These are phyloP conservation scores for Heritiera littoralis DNA, from an alignment of 345 rosid genomes.

Conservation along the genomic window DNA sequence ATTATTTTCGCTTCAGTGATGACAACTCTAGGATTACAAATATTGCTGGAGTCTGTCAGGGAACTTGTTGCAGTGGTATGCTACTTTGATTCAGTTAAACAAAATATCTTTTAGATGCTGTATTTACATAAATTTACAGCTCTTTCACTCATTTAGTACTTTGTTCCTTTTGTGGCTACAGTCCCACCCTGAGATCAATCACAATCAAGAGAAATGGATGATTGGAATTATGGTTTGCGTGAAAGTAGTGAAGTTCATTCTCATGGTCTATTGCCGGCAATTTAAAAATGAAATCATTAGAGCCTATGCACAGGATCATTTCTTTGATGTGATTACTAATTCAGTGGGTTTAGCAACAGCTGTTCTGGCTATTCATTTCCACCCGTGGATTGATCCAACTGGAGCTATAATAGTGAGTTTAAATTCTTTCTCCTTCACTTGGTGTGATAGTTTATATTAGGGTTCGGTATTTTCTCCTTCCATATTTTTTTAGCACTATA, in stretches of 20 bases:
- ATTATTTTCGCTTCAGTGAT: slow-evolving; percentile 65
- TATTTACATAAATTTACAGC: not conserved
- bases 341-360: slow-evolving; percentile 58
- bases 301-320: slow-evolving; percentile 58
- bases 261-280: slow-evolving; percentile 53
- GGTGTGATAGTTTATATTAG: not conserved
- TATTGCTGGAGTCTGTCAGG: slow-evolving; percentile 50
- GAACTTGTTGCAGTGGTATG: slow-evolving; percentile 45
- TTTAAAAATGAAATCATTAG: slow-evolving; percentile 51
- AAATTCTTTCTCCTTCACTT: slow-evolving; percentile 10
- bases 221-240: slow-evolving; percentile 52
- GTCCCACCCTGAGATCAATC: slow-evolving; percentile 38
- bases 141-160: not conserved
- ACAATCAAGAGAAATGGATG: slow-evolving; percentile 48
- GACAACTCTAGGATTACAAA: slow-evolving; percentile 66
- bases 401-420: slow-evolving; percentile 55
- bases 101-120: not conserved
- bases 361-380: slow-evolving; percentile 44
- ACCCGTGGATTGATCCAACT: slow-evolving; percentile 64
- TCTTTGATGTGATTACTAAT: slow-evolving; percentile 58
- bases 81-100: not conserved
- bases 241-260: slow-evolving; percentile 45
- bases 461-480: slow-evolving; percentile 3
- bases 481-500: not conserved
- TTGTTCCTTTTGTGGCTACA: slow-evolving; percentile 15